These are phyloP conservation scores for Penicillium occitanis DNA, from an alignment of 2,329 filamentous ascomycete genomes.

Conservation along the genomic window DNA sequence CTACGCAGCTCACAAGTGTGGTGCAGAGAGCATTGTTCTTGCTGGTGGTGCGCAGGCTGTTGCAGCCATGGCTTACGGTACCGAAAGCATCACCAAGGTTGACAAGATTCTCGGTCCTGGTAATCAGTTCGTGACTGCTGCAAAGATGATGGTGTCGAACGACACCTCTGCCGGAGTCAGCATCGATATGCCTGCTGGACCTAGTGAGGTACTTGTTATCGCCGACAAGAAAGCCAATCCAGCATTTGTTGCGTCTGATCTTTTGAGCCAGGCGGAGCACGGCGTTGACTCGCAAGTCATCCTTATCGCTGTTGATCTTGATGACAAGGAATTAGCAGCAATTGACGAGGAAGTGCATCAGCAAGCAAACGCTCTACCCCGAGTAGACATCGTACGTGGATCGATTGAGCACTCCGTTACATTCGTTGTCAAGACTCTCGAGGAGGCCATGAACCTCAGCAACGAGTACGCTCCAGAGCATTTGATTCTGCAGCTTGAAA, in stretches of 20 bases:
- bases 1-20: conserved; percentile 94
- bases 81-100: conserved; percentile 89
- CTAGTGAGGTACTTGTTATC: conserved; percentile 93
- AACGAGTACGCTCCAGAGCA: conserved; percentile 97
- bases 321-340: conserved; percentile 68
- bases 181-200: conserved; percentile 98
- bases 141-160: conserved; percentile 97
- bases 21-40: conserved; percentile 91
- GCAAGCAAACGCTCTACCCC: conserved; percentile 81
- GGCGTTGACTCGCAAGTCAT: conserved; percentile 95
- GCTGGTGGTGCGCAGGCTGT: conserved; percentile 95
- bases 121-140: conserved; percentile 97
- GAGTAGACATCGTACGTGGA: conserved; percentile 89
- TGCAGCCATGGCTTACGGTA: conserved; percentile 95
- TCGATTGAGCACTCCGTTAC: conserved; percentile 91
- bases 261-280: conserved; percentile 94
- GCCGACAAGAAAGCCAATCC: conserved; percentile 86
- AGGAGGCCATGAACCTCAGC: conserved; percentile 76
- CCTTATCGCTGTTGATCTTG: conserved; percentile 78
- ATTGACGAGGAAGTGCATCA: conserved; percentile 90
- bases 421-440: conserved; percentile 68
- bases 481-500: conserved; percentile 82
- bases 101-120: conserved; percentile 98
- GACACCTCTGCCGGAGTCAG: conserved; percentile 92
- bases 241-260: conserved; percentile 90